Conservation (phyloP, 2,329 filamentous ascomycete genomes). For the Nannizziopsis barbatae region DNA sequence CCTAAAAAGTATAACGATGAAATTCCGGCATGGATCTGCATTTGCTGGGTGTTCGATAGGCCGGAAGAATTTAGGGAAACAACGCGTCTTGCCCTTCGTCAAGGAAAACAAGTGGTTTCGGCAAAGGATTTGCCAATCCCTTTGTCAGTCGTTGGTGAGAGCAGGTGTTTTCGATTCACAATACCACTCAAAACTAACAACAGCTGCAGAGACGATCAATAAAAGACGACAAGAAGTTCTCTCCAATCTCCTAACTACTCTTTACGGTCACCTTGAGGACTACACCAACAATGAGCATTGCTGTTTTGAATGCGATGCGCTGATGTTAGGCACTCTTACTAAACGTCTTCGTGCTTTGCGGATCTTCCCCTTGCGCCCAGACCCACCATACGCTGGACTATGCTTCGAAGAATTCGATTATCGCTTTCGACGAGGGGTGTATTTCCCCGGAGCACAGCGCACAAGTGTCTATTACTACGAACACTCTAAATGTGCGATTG, state of each 20-base stretch:
- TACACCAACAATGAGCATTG: conserved; percentile 17
- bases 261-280: conserved; percentile 14
- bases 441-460: conserved; percentile 16
- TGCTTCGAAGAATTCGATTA: conserved; percentile 16
- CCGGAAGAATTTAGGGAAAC: conserved; percentile 13
- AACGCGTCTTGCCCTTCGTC: conserved; percentile 14
- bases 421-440: conserved; percentile 15
- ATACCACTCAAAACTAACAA: not conserved
- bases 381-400: conserved; percentile 14
- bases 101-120: conserved; percentile 12
- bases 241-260: conserved; percentile 10
- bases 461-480: conserved; percentile 16
- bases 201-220: conserved; percentile 13
- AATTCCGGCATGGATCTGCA: conserved; percentile 15
- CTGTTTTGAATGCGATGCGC: conserved; percentile 17
- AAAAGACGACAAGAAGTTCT: conserved; percentile 13
- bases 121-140: conserved; percentile 15
- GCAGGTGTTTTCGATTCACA: not conserved
- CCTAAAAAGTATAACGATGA: conserved; percentile 14
- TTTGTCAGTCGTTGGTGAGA: conserved; percentile 13
- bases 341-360: conserved; percentile 13
- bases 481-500: conserved; percentile 17
- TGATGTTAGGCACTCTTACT: conserved; percentile 15
- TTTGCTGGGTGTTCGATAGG: conserved; percentile 16
- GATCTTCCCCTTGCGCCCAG: conserved; percentile 14